Conservation (phyloP, 139 green algal species). For the Coelastrella sp. region DNA sequence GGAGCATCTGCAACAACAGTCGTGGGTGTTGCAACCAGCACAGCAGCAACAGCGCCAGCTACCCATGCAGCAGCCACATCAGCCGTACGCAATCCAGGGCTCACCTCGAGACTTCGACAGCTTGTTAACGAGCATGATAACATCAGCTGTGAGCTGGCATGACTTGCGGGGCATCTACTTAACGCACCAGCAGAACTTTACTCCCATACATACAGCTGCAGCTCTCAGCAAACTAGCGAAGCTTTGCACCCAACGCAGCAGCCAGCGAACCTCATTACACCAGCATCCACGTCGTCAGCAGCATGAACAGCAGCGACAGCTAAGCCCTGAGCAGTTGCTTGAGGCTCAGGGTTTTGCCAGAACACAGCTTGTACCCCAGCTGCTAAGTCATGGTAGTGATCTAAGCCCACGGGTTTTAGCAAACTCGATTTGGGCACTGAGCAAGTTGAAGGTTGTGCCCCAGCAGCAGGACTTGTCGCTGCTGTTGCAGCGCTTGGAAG, state of each 20-base stretch:
- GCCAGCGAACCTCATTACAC: not conserved
- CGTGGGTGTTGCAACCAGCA: not conserved
- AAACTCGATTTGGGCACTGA: slow-evolving; percentile 34
- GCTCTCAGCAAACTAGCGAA: slow-evolving; percentile 4
- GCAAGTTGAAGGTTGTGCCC: slow-evolving; percentile 1
- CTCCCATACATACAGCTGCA: slow-evolving; percentile 20
- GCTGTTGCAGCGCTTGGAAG: not conserved
- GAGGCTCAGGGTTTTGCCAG: not conserved
- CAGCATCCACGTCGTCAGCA: not conserved
- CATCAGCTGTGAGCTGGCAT: not conserved
- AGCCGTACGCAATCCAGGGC: not conserved
- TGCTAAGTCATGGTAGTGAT: not conserved
- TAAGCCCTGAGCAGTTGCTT: not conserved
- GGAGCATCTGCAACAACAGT: not conserved
- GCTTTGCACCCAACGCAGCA: not conserved
- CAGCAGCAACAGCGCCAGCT: not conserved
- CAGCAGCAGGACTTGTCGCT: not conserved
- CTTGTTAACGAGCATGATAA: not conserved
- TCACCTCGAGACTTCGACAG: not conserved
- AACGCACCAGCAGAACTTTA: not conserved
- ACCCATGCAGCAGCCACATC: not conserved
- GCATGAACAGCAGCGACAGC: not conserved
- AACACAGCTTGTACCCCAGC: slow-evolving; percentile 10
- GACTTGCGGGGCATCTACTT: not conserved
- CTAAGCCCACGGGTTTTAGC: slow-evolving; percentile 20